Evolutionary conservation across 2,329 filamentous ascomycete genomes (phyloP).

Genomic region (Arthroderma sp.): DNA sequence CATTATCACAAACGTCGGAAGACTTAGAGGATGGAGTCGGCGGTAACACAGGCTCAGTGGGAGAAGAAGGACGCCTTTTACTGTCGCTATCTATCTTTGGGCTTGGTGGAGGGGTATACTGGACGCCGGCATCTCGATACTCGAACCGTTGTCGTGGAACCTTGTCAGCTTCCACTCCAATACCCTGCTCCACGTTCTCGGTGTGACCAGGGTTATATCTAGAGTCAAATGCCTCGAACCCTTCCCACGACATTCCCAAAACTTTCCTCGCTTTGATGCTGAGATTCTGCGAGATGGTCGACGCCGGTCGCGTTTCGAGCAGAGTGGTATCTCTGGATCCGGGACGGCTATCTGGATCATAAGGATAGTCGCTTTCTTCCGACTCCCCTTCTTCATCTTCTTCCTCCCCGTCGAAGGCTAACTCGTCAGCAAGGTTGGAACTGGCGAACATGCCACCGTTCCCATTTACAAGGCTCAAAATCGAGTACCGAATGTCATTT

Average conservation of each 20-base stretch:
- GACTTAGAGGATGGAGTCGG: conserved; percentile 33
- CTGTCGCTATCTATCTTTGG: conserved; percentile 31
- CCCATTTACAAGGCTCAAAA: conserved; percentile 44
- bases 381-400: conserved; percentile 41
- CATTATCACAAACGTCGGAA: neutral
- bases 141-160: conserved; percentile 17
- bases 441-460: conserved; percentile 42
- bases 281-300: too few species aligned
- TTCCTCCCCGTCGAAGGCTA: conserved; percentile 65
- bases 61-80: conserved; percentile 1
- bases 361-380: neutral
- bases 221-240: too few species aligned
- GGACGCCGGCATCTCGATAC: conserved; percentile 65
- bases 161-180: too few species aligned
- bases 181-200: neutral
- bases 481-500: conserved; percentile 51
- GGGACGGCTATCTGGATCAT: conserved; percentile 22
- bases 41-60: too few species aligned
- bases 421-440: conserved; percentile 76
- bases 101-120: conserved; percentile 72
- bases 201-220: neutral
- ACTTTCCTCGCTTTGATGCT: conserved; percentile 25
- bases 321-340: too few species aligned
- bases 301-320: too few species aligned
- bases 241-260: conserved; percentile 17